Base-by-base conservation (phyloP, 495 filamentous ascomycete species). In the Penicillium ochrochloron region DNA sequence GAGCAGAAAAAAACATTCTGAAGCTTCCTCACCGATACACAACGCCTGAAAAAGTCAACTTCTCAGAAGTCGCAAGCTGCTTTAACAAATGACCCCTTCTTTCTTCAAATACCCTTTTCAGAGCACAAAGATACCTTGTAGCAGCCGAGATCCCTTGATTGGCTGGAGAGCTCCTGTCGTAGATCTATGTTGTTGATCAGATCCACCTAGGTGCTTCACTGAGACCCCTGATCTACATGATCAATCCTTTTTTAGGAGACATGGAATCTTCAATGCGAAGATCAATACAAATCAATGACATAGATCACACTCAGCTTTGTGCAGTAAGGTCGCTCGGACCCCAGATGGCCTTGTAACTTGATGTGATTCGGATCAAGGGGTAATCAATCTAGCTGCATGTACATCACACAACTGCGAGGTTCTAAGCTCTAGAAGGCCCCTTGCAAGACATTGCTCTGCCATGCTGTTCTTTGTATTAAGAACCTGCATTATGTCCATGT, bases 141-240 rank as follows among this genome's bases (percentile, higher is more conserved):
- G n/a, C 29, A 8, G 29, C 33, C 29, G 52, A 35, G 34, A 29
- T 57, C 55, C 59, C 66, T 64, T 71, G 61, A 67, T 73, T 71
- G 71, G 68, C 29, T 9, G 15, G 8, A 3, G 6, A 44, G n/a
- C 42, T 44, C 8, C 42, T n/a, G 21, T 21, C 41, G n/a, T n/a
- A 27, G 9, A 52, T 44, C 63, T 39, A 35, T 44, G 50, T 27
- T 27, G 29, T 31, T 52, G 50, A 29, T 8, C 35, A 35, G 64
- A 57, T 21, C 66, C 71, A 69, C 68, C 35, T 31, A 59, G 33
- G 51, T 25, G 33, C 37, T 46, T 55, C 27, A 6, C 19, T n/a
- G 51, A 62, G 44, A 57, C 64, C 61, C 62, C 64, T 69, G 68
- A 65, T 71, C 64, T 69, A 61, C 65, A 65, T 62, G 68, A 73